These are phyloP conservation scores for Coniferiporia sulphurascens DNA, from an alignment of 1,284 basidiomycete species.

Conservation along the genomic window DNA sequence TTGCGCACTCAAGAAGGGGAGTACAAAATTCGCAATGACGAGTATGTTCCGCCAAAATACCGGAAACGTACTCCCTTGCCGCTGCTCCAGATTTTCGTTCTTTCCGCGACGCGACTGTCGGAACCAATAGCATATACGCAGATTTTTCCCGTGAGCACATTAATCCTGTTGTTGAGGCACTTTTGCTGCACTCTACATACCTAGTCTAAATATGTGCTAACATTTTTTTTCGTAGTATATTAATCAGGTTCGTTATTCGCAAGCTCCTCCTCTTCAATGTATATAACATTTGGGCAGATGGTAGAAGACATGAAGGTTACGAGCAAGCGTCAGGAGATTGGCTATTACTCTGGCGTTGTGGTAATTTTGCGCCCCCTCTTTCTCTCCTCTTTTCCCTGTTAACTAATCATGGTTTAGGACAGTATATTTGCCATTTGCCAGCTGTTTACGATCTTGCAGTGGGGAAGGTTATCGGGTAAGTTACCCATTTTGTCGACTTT, in stretches of 20 bases:
- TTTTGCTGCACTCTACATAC: neutral
- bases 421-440: constrained; percentile 28
- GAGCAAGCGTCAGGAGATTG: constrained; percentile 24
- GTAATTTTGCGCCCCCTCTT: constrained; percentile 11
- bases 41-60: neutral
- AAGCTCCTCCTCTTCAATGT: too few relatives aligned
- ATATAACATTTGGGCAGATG: constrained; percentile 18
- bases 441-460: constrained; percentile 26
- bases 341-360: constrained; percentile 28
- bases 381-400: neutral
- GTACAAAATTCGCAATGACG: constrained; percentile 8
- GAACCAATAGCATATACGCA: constrained; percentile 27
- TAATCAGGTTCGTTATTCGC: constrained; percentile 20
- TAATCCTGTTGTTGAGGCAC: neutral
- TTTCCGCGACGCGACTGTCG: constrained; percentile 24
- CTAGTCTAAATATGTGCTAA: neutral
- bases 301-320: constrained; percentile 26
- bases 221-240: constrained; percentile 20
- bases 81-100: constrained; percentile 21
- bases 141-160: constrained; percentile 17
- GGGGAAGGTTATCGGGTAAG: constrained; percentile 25
- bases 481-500: neutral
- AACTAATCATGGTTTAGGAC: constrained; percentile 18
- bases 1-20: neutral
- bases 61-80: constrained; percentile 23